Evolutionary conservation across 1,284 basidiomycete genomes (phyloP), one percentile per base, ranked within the genome.

Genomic region (Marasmius tenuissimus): DNA sequence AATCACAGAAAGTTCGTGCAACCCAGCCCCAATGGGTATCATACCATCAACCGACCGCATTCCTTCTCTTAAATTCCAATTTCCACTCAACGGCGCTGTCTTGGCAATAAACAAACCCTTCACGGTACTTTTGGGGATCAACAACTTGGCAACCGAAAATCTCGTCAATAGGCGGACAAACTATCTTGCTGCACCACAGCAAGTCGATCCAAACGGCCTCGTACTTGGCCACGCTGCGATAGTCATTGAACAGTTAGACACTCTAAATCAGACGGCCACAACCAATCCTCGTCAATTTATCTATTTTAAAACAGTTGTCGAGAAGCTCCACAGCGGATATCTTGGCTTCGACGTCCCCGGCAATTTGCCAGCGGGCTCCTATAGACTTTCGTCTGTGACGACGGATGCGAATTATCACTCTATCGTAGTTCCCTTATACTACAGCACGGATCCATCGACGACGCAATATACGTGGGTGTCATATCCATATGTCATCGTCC

Each of bases 261-360:
- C 83, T 4, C 72, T 89, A 61, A 72, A 74, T 47, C 81, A 85
- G 69, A 85, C 85, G 11, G 77, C 73, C 0, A 76, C 85, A 16
- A 82, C 81, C 34, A 75, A 91, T 73, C 86, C 89, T 20, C 78
- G 70, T 56, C 73, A 73, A 64, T 89, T 89, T 66, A 83, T 79
- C 7, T 91, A 89, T 78, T 93, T 92, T 83, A 86, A 85, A 77
- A 87, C 85, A 66, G 73, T 91, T 69, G 69, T 78, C 66, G 72
- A 64, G 35, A 79, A 78, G 0, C 72, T 71, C 39, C 66, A 62
- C 37, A 76, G 76, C 53, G 83, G 83, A 12, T 59, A 78, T n/a
- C 70, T 85, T 16, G 71, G 76, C 14, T 22, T 52, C n/a, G 34
- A 52, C 9, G 11, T 52, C 16, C 1, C 20, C n/a, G 34, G 34